Evolutionary conservation across 2,329 filamentous ascomycete genomes (phyloP).

Genomic region (Trichoderma atroviride): DNA sequence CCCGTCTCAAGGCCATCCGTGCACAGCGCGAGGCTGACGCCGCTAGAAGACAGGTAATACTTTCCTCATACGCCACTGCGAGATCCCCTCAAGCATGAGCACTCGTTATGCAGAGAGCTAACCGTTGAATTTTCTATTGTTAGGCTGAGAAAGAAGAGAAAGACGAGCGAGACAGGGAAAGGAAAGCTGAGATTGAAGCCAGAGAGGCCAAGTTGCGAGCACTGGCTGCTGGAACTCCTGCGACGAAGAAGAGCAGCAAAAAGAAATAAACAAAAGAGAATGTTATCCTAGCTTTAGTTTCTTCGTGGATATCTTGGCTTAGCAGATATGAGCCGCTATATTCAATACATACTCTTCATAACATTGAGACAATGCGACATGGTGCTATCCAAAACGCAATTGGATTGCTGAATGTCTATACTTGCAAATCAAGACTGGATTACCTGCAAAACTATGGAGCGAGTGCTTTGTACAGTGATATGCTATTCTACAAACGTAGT

Average conservation of each 20-base stretch:
- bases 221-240: constrained; percentile 49
- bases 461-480: not conserved
- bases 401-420: not conserved
- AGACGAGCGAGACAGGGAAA: constrained; percentile 54
- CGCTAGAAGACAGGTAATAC: constrained; percentile 72
- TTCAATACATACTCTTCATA: not conserved
- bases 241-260: constrained; percentile 52
- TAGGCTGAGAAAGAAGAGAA: constrained; percentile 62
- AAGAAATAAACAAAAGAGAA: constrained; percentile 42
- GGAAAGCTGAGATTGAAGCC: constrained; percentile 55
- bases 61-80: no score
- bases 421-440: not conserved
- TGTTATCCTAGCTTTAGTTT: not conserved
- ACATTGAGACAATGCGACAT: not conserved
- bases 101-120: not conserved
- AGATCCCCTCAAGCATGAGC: not conserved
- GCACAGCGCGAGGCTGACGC: constrained; percentile 86
- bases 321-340: not conserved
- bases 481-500: no score
- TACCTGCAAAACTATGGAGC: not conserved
- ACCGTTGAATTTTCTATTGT: not conserved
- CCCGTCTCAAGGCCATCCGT: constrained; percentile 76
- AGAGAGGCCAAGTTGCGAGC: constrained; percentile 60
- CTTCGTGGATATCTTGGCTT: not conserved
- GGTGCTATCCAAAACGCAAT: not conserved